Evolutionary conservation across 805 yeast genomes (phyloP), one percentile per base, ranked within the genome.

Genomic region (Metschnikowia peoriensis): DNA sequence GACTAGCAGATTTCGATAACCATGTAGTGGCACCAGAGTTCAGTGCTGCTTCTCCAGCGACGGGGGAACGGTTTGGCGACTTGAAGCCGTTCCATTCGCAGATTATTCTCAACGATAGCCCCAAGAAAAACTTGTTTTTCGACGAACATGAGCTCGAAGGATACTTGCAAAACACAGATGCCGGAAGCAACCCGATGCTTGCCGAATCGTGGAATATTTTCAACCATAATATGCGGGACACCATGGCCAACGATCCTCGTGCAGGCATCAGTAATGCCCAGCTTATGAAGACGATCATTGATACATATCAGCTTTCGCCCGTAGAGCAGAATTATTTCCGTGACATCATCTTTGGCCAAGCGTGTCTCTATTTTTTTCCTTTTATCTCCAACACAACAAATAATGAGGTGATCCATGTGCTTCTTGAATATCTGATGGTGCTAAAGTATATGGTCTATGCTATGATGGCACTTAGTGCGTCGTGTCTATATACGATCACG

Each of bases 391-490:
- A 42, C 41, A 37, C 41, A 22, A 51, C 50, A 32, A 48, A 54
- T 41, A 53, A 59, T 45, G 55, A 54, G 53, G 61, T 60, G 17
- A 54, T 57, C 52, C 55, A 50, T 17, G 60, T 59, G n/a, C 53
- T 60, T 28, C 50, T 60, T 11, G 62, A 58, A 50, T 60, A 60
- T 39, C 57, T 53, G 59, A 47, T 50, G 52, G 57, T 52, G 38
- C 56, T 60, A 39, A 60, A 60, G 49, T 60, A 54, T 44, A 43
- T 60, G 53, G 59, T 55, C 22, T 60, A 60, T 28, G 63, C 63
- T 14, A 43, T 60, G 47, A 60, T 60, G 52, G 59, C 62, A 8
- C 49, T 58, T 35, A 49, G 57, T 32, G 63, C 62, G 15, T 46
- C 55, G 49, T 53, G 56, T 43, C 51, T 32, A 7, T 60, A 52